Evolutionary conservation across 108 stramenopile genomes (phyloP).

Genomic region (Skeletonema grethae): DNA sequence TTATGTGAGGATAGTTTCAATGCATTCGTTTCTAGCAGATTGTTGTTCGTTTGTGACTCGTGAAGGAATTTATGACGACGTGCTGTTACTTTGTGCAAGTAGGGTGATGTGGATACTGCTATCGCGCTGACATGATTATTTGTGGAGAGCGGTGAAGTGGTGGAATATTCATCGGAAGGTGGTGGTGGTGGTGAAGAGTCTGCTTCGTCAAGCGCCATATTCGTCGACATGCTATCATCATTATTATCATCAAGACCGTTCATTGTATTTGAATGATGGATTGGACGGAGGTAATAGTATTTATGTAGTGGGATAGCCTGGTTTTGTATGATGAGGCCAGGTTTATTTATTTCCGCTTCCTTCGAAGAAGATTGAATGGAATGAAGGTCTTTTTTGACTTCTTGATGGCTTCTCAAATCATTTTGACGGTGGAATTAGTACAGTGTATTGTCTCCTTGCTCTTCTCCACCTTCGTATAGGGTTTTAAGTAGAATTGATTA

Average conservation of each 20-base stretch:
- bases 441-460: no score
- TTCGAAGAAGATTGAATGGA: no score
- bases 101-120: neutral
- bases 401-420: no score
- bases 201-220: neutral
- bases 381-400: no score
- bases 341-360: no score
- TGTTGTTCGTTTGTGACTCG: constrained; percentile 1
- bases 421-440: no score
- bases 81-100: neutral
- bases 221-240: neutral
- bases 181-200: neutral
- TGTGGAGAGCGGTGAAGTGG: neutral
- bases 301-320: no score
- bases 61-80: neutral
- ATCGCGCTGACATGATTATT: neutral
- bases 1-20: neutral
- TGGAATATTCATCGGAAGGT: neutral
- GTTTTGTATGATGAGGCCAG: no score
- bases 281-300: no score
- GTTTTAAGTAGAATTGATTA: no score
- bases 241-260: neutral
- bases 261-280: no score
- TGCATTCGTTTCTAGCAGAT: constrained; percentile 2
- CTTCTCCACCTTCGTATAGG: no score